These are phyloP conservation scores for Colletotrichum sidae DNA, from an alignment of 2,329 filamentous ascomycete species.

Conservation along the genomic window DNA sequence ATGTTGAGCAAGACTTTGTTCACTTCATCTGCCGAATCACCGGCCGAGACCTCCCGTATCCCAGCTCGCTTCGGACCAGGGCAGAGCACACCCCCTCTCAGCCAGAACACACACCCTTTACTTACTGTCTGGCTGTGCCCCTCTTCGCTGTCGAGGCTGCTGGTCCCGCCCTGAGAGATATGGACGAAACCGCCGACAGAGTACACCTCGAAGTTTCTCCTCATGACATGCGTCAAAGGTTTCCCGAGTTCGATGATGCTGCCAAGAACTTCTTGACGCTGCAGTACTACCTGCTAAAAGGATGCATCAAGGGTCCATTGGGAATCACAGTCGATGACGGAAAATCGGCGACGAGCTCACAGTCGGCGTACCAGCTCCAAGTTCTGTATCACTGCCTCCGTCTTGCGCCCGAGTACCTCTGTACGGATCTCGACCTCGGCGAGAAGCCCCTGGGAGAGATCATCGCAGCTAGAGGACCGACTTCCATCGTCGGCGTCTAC, in stretches of 20 bases:
- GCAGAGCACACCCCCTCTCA: slow-evolving; percentile 70
- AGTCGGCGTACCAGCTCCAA: slow-evolving; percentile 53
- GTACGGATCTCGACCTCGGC: slow-evolving; percentile 69
- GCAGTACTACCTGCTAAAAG: slow-evolving; percentile 67
- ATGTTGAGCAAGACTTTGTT: slow-evolving; percentile 75
- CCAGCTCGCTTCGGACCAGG: slow-evolving; percentile 64
- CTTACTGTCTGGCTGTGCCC: slow-evolving; percentile 73
- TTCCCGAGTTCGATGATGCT: slow-evolving; percentile 48
- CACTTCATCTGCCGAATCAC: slow-evolving; percentile 71
- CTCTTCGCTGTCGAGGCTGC: slow-evolving; percentile 66
- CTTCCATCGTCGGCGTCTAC: slow-evolving; percentile 71
- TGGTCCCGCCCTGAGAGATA: slow-evolving; percentile 69
- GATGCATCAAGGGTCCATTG: slow-evolving; percentile 53
- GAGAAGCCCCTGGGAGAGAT: slow-evolving; percentile 62
- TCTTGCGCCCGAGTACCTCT: slow-evolving; percentile 71
- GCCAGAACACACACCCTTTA: slow-evolving; percentile 70
- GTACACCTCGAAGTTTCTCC: slow-evolving; percentile 67
- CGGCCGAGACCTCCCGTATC: slow-evolving; percentile 62
- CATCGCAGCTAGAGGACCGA: slow-evolving; percentile 61
- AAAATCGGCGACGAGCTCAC: no score
- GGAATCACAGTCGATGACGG: no score
- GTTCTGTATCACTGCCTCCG: slow-evolving; percentile 70
- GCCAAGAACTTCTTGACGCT: slow-evolving; percentile 62
- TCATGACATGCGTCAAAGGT: slow-evolving; percentile 39
- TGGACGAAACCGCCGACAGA: slow-evolving; percentile 75